Percentiles rank a stretch among this genome's conserved stretches.
Conservation (phyloP, 208 protist genomes). For the Leishmania guyanensis region DNA sequence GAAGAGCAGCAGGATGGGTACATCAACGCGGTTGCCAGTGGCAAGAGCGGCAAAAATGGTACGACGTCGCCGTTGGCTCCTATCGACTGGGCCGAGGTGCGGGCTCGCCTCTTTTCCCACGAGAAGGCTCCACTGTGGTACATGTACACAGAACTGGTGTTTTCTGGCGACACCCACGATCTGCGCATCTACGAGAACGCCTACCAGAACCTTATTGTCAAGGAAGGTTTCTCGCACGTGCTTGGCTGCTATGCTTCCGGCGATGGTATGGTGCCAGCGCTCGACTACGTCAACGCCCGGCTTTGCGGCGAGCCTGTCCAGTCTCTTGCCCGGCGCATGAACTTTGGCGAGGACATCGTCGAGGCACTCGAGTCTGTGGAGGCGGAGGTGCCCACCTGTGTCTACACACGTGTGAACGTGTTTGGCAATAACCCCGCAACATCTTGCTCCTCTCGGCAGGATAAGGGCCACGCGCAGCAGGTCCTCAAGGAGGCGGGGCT, state of each 20-base stretch:
- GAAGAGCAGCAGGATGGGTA: conserved; percentile 1
- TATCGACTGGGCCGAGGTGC: conserved; percentile 31
- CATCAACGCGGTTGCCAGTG: neutral
- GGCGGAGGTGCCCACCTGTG: neutral
- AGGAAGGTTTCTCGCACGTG: conserved; percentile 59
- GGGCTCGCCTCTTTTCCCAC: conserved; percentile 12
- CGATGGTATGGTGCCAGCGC: conserved; percentile 59
- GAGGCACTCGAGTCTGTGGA: conserved; percentile 10
- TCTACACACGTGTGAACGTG: conserved; percentile 28
- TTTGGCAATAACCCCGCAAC: conserved; percentile 67
- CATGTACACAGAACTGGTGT: conserved; percentile 17
- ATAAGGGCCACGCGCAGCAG: conserved; percentile 70
- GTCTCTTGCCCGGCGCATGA: conserved; percentile 25
- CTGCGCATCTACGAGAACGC: conserved; percentile 36
- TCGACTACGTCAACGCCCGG: conserved; percentile 72
- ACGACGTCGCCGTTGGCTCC: neutral
- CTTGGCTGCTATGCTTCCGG: conserved; percentile 58
- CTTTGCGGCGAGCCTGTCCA: conserved; percentile 29
- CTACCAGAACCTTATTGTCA: conserved; percentile 50
- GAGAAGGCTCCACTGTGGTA: conserved; percentile 23
- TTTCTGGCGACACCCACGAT: conserved; percentile 12
- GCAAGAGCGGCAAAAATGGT: neutral
- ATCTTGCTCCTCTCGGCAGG: conserved; percentile 54
- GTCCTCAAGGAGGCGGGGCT: conserved; percentile 56
- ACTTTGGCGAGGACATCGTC: conserved; percentile 10